Conservation (phyloP, 495 filamentous ascomycete genomes). For the Aspergillus haitiensis region DNA sequence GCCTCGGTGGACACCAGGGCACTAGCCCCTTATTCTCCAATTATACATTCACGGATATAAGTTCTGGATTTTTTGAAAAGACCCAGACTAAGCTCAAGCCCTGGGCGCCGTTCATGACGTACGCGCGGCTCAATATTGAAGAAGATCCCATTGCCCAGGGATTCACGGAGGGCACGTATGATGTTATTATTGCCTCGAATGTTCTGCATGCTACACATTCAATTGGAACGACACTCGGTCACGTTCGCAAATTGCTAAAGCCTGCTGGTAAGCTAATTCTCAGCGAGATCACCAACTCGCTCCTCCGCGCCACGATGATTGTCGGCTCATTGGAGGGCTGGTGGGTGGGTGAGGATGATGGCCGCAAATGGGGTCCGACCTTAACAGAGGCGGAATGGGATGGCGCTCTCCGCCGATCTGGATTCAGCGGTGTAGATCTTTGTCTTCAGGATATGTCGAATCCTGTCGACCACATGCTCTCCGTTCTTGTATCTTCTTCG, state of each 20-base stretch:
- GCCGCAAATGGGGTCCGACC: neutral
- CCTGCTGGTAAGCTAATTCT: neutral
- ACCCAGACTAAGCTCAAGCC: neutral
- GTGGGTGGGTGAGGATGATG: neutral
- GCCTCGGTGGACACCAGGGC: neutral
- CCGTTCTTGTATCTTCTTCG: too few relatives aligned
- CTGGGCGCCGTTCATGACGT: neutral
- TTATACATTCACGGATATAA: conserved; percentile 1
- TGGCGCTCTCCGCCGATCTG: neutral
- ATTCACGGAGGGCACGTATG: neutral
- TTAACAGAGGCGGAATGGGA: neutral
- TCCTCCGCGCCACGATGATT: neutral
- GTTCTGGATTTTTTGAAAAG: neutral
- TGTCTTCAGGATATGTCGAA: neutral
- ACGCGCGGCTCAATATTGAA: neutral
- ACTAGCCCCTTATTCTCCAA: neutral
- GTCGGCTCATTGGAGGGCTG: neutral
- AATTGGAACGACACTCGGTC: neutral
- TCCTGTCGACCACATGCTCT: neutral
- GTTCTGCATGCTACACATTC: neutral
- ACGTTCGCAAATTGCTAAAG: neutral
- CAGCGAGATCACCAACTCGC: neutral
- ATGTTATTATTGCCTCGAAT: neutral
- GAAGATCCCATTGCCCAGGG: neutral
- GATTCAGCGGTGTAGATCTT: neutral